phyloP scores from a whole-genome alignment of 1,284 basidiomycete genomes.

The Xerocomus amazonicus region DNA sequence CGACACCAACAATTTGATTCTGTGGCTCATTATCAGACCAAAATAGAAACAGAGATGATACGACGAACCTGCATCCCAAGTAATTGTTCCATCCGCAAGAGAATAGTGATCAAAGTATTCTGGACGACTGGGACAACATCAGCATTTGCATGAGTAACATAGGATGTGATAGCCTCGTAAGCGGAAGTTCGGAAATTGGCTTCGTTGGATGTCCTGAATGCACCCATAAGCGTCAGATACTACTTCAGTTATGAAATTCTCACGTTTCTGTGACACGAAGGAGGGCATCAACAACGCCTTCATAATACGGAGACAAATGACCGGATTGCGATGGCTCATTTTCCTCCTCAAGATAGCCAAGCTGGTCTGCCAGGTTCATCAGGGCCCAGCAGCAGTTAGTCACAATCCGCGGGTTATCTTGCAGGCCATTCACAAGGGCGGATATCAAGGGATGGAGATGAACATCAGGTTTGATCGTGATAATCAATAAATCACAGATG shows the following conservation, averaged over 20 bases:
- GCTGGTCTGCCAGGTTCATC: constrained; percentile 90
- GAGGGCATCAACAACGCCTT: constrained; percentile 80
- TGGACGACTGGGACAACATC: constrained; percentile 85
- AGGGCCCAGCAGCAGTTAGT: constrained; percentile 96
- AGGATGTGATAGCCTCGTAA: constrained; percentile 92
- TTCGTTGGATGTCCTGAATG: constrained; percentile 76
- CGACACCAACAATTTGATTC: constrained; percentile 92
- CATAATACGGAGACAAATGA: constrained; percentile 87
- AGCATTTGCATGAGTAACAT: constrained; percentile 75
- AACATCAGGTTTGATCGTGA: constrained; percentile 85
- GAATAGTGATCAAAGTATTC: constrained; percentile 77
- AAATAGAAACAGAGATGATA: constrained; percentile 1
- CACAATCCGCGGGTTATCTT: constrained; percentile 83
- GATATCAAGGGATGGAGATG: constrained; percentile 85
- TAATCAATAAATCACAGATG: constrained; percentile 89
- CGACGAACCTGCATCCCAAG: constrained; percentile 67
- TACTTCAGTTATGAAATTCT: constrained; percentile 24
- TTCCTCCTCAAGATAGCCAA: constrained; percentile 66
- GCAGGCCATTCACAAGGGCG: constrained; percentile 80
- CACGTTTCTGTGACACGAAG: constrained; percentile 84
- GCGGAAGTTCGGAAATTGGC: constrained; percentile 93
- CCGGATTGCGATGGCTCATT: constrained; percentile 43
- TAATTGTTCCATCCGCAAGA: constrained; percentile 88
- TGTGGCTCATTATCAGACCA: constrained; percentile 31
- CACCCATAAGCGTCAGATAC: constrained; percentile 11